Percentiles rank a stretch among this genome's conserved stretches.
Conservation (phyloP, 2,329 filamentous ascomycete species). For the Mycosphaerella sp. region DNA sequence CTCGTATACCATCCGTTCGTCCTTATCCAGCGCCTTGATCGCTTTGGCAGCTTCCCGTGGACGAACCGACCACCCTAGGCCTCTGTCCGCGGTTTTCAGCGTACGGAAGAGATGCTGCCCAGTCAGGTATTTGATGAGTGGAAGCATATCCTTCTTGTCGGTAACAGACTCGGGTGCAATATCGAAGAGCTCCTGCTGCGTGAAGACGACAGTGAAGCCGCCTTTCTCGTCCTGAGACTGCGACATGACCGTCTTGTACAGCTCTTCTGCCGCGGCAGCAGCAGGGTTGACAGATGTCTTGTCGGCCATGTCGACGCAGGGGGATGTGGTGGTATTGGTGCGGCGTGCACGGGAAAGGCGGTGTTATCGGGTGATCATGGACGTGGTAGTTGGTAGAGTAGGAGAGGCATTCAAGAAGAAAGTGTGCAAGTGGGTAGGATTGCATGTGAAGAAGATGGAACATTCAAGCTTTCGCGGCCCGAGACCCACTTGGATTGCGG, state of each 20-base stretch:
- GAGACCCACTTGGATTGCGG: no score
- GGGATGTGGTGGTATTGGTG: not conserved
- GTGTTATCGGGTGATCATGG: conserved; percentile 25
- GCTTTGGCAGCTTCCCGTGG: conserved; percentile 29
- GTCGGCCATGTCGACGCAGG: conserved; percentile 15
- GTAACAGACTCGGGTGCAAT: conserved; percentile 18
- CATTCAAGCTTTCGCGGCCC: no score
- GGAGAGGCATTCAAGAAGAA: no score
- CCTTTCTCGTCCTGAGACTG: conserved; percentile 24
- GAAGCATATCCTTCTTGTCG: conserved; percentile 26
- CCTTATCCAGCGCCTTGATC: conserved; percentile 47
- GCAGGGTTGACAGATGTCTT: conserved; percentile 8
- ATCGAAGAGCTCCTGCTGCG: conserved; percentile 29
- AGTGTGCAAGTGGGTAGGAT: no score
- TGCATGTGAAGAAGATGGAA: no score
- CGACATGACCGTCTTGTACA: conserved; percentile 26
- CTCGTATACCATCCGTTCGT: conserved; percentile 81
- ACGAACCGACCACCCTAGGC: conserved; percentile 28
- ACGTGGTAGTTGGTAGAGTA: not conserved
- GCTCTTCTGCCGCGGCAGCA: conserved; percentile 25
- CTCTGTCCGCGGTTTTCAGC: conserved; percentile 24
- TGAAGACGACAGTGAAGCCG: conserved; percentile 30
- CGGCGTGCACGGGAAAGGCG: conserved; percentile 5
- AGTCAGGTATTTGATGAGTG: conserved; percentile 31
- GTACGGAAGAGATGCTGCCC: conserved; percentile 31